phyloP scores from a whole-genome alignment of 164 flowering plant genomes.

The Macadamia tetraphylla region DNA sequence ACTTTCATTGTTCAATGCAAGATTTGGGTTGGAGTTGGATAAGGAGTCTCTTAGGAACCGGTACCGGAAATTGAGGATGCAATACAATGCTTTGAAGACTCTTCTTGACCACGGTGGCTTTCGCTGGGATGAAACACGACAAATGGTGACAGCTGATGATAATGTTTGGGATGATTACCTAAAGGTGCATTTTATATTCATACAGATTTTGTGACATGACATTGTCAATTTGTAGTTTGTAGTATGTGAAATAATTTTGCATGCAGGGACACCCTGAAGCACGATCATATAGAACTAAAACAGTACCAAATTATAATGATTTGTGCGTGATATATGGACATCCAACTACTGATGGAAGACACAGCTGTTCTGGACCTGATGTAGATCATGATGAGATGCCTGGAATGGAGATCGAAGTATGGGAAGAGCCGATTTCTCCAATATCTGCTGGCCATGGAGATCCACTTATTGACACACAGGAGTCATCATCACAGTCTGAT shows the following conservation, averaged over 20 bases:
- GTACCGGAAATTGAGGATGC: conserved; percentile 1
- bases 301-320: background rate
- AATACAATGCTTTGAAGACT: background rate
- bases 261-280: background rate
- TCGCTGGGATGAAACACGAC: background rate
- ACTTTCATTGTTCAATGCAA: conserved; percentile 1
- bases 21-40: background rate
- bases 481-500: conserved; percentile 2
- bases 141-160: background rate
- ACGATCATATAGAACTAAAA: background rate
- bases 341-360: background rate
- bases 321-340: background rate
- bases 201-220: background rate
- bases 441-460: background rate
- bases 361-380: background rate
- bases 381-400: background rate
- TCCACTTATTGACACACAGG: background rate
- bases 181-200: background rate
- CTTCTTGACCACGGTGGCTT: conserved; percentile 1
- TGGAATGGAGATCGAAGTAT: background rate
- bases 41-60: background rate
- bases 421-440: background rate
- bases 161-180: conserved; percentile 2
- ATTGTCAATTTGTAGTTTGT: background rate
- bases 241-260: background rate